Evolutionary conservation across 768 basidiomycete genomes (phyloP).

Genomic region (Leccinum arenicola): DNA sequence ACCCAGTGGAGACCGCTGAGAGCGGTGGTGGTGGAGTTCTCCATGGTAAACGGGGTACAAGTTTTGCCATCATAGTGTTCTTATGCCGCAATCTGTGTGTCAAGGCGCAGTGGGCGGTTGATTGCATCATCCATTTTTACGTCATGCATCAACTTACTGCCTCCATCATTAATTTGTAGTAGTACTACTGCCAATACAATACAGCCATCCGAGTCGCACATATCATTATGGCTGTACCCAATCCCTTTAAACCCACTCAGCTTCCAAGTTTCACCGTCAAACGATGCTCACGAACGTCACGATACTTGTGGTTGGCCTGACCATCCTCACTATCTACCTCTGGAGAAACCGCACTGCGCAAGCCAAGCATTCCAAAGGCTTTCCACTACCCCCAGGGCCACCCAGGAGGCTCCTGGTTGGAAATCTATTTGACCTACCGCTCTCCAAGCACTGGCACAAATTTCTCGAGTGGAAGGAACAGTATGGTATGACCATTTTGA

Average conservation of each 20-base stretch:
- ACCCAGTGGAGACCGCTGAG: background rate
- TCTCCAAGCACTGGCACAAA: slow-evolving; percentile 5
- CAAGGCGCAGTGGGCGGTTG: background rate
- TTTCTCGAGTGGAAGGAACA: slow-evolving; percentile 10
- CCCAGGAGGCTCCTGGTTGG: background rate
- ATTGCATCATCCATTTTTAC: background rate
- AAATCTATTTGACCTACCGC: slow-evolving; percentile 11
- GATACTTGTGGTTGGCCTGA: background rate
- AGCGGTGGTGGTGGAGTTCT: background rate
- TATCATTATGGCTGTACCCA: no score
- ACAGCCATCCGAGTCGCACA: no score
- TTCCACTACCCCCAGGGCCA: slow-evolving; percentile 7
- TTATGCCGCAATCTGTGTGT: no score
- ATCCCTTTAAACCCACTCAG: background rate
- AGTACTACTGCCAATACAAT: no score
- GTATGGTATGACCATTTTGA: slow-evolving; percentile 1
- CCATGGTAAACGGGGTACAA: background rate
- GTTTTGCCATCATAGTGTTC: background rate
- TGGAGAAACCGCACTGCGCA: slow-evolving; percentile 1
- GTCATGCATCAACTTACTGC: background rate
- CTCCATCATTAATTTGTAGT: no score
- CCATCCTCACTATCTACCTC: background rate
- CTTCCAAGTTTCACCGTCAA: background rate
- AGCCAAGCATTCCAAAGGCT: slow-evolving; percentile 6
- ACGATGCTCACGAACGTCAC: background rate